A percentile compares a stretch with the other conserved stretches of the same genome.
Conservation (phyloP, 139 green algal genomes). For the Microglena sp. region DNA sequence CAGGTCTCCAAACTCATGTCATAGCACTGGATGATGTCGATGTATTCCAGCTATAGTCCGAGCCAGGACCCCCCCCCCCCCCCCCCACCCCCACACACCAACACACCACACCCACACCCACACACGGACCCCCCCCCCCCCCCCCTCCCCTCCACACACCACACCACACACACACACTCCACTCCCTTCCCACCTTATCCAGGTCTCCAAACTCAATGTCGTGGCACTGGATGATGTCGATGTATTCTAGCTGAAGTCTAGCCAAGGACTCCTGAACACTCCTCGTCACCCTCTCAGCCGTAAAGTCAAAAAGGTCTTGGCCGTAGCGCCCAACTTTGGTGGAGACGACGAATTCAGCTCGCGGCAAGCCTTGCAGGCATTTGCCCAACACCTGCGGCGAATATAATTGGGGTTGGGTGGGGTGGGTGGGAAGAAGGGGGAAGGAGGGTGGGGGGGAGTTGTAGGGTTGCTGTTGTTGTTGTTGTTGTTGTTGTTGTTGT, state of each 20-base stretch:
- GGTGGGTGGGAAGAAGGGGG: not conserved
- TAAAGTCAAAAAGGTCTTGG: slow-evolving; percentile 76
- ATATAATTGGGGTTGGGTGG: not conserved
- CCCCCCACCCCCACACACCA: no score
- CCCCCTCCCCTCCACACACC: no score
- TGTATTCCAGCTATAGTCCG: slow-evolving; percentile 65
- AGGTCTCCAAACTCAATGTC: slow-evolving; percentile 89
- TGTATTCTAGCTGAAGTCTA: slow-evolving; percentile 66
- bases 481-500: no score
- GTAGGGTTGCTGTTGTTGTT: no score
- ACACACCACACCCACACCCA: no score
- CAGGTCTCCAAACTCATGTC: slow-evolving; percentile 90
- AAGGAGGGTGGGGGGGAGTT: not conserved
- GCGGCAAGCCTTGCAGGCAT: slow-evolving; percentile 61
- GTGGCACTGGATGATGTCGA: slow-evolving; percentile 88
- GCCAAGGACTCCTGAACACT: slow-evolving; percentile 68
- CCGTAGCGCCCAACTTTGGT: slow-evolving; percentile 91
- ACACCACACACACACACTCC: not conserved
- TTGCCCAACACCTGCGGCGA: slow-evolving; percentile 60
- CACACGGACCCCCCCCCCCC: not conserved
- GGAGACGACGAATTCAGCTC: slow-evolving; percentile 68
- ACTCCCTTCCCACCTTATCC: slow-evolving; percentile 46
- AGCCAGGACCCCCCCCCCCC: slow-evolving; percentile 65
- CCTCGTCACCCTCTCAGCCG: slow-evolving; percentile 52
- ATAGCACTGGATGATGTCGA: slow-evolving; percentile 88